A percentile compares a stretch with the other conserved stretches of the same genome.
Conservation (phyloP, 257 asterid genomes). For the Ajuga chamaepitys region DNA sequence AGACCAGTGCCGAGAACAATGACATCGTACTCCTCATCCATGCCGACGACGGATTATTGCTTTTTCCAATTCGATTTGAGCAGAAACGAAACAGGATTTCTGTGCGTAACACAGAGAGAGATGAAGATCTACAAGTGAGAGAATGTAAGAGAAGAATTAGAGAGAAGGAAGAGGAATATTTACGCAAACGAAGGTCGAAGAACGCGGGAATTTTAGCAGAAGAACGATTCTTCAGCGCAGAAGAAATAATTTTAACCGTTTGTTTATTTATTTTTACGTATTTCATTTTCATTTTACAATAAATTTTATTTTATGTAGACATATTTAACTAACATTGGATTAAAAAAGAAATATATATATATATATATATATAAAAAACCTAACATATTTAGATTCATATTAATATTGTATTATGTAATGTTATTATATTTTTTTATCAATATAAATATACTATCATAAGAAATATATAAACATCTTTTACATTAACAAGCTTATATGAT, state of each 20-base stretch:
- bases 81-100: neutral
- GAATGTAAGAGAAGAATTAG: conserved; percentile 6
- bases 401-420: no score
- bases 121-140: conserved; percentile 4
- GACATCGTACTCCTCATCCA: conserved; percentile 97
- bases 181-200: conserved; percentile 17
- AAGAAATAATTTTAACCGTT: conserved; percentile 4
- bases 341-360: no score
- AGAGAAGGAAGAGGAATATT: conserved; percentile 5
- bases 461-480: no score
- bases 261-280: neutral
- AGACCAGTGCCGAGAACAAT: conserved; percentile 96
- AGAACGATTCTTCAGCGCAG: conserved; percentile 34
- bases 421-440: no score
- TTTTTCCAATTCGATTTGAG: neutral
- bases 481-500: no score
- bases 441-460: no score
- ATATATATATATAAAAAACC: no score
- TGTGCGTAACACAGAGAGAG: neutral
- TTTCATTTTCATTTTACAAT: neutral
- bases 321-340: no score
- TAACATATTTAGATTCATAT: no score
- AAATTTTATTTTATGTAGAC: neutral
- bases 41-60: conserved; percentile 13
- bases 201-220: conserved; percentile 25